Conservation (phyloP, 148 eudicot genomes). For the Pouteria glomerata region DNA sequence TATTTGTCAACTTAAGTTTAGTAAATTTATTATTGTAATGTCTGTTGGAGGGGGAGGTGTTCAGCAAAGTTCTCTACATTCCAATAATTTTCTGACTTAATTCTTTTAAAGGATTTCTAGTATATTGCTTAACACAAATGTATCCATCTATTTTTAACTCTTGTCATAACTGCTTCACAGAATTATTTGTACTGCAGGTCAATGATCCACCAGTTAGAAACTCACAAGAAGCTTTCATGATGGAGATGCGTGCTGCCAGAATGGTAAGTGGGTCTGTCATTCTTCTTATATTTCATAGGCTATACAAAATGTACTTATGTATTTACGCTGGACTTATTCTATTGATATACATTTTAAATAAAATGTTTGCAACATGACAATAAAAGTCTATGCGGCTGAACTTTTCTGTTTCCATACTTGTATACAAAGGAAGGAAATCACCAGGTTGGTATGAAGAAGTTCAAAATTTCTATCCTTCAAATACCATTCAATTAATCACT, state of each 20-base stretch:
- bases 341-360: not conserved
- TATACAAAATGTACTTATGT: not conserved
- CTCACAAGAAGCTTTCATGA: conserved; percentile 86
- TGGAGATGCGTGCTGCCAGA: conserved; percentile 93
- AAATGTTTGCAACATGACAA: not conserved
- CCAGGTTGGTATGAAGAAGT: too few relatives aligned
- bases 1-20: not conserved
- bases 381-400: too few relatives aligned
- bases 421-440: too few relatives aligned
- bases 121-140: too few relatives aligned
- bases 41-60: too few relatives aligned
- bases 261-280: conserved; percentile 45
- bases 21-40: not conserved
- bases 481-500: too few relatives aligned
- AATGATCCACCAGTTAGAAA: conserved; percentile 85
- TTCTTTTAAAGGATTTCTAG: not conserved
- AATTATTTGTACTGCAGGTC: conserved; percentile 34
- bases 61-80: conserved; percentile 2
- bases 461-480: too few relatives aligned
- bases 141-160: too few relatives aligned
- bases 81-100: not conserved
- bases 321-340: not conserved
- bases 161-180: not conserved
- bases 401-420: too few relatives aligned
- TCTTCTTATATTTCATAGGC: not conserved